Percentiles rank a stretch among this genome's conserved stretches.
phyloP scores from a whole-genome alignment of 192 early-diverging fungal species.

The Phycomyces blakesleeanus region DNA sequence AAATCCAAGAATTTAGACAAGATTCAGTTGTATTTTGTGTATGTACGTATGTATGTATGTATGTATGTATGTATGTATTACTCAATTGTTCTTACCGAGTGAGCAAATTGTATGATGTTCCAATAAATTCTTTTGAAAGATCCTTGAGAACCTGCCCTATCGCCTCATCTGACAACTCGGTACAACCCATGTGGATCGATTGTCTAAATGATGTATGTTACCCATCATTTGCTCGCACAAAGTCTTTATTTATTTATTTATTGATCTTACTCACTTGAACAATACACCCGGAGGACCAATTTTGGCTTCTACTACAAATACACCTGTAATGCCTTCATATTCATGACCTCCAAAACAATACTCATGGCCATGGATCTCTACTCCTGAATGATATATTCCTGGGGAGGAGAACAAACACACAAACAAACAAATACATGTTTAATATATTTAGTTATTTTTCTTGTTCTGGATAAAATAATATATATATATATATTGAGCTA shows the following conservation, averaged over 20 bases:
- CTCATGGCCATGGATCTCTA: slow-evolving; percentile 30
- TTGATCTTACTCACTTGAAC: slow-evolving; percentile 8
- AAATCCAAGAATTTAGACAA: not conserved
- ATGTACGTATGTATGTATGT: too few relatives aligned
- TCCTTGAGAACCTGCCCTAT: slow-evolving; percentile 14
- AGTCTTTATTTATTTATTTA: not conserved
- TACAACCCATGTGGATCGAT: slow-evolving; percentile 31
- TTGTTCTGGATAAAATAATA: not conserved
- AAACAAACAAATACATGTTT: too few relatives aligned
- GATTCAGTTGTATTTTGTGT: too few relatives aligned
- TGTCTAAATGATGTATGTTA: slow-evolving; percentile 6
- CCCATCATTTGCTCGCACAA: not conserved
- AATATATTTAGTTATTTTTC: not conserved
- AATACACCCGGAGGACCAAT: slow-evolving; percentile 26
- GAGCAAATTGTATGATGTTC: slow-evolving; percentile 32
- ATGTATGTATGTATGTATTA: too few relatives aligned
- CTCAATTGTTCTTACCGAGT: slow-evolving; percentile 27
- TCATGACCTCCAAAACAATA: slow-evolving; percentile 42
- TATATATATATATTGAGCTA: not conserved
- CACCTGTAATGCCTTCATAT: slow-evolving; percentile 29
- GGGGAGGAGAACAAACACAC: too few relatives aligned
- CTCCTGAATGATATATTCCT: slow-evolving; percentile 39
- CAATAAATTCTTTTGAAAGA: slow-evolving; percentile 31
- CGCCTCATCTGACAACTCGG: slow-evolving; percentile 16
- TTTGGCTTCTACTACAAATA: slow-evolving; percentile 34